Percentiles rank a stretch among this genome's conserved stretches.
These are phyloP conservation scores for Claviceps digitariae DNA, from an alignment of 2,329 filamentous ascomycete species.

Conservation along the genomic window DNA sequence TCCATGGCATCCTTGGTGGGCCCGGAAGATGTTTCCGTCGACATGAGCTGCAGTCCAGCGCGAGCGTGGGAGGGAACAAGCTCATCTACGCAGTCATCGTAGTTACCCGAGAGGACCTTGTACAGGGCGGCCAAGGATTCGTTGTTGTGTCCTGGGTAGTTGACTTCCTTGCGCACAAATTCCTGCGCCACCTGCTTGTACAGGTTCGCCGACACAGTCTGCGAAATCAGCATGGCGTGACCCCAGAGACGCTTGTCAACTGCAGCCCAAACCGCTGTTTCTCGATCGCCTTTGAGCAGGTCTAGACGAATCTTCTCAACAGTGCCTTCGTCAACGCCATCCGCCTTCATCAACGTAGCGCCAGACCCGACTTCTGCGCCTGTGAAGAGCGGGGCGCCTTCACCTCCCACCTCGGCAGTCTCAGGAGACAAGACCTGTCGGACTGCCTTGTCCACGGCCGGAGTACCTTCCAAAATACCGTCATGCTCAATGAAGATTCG, in stretches of 20 bases:
- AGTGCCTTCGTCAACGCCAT: constrained; percentile 55
- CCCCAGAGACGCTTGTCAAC: constrained; percentile 93
- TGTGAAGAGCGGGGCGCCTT: constrained; percentile 11
- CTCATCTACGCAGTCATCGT: constrained; percentile 89
- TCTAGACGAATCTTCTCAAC: constrained; percentile 60
- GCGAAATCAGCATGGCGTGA: constrained; percentile 83
- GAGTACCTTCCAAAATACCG: constrained; percentile 61
- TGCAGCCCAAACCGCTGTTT: constrained; percentile 85
- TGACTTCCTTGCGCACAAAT: constrained; percentile 90
- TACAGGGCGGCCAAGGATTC: constrained; percentile 86
- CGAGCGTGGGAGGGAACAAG: constrained; percentile 86
- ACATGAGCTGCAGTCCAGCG: constrained; percentile 82
- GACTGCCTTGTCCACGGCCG: constrained; percentile 59
- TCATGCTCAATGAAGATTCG: constrained; percentile 76
- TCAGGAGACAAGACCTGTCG: constrained; percentile 59
- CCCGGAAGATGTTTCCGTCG: constrained; percentile 49
- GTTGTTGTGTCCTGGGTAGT: constrained; percentile 63
- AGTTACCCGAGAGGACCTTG: constrained; percentile 84
- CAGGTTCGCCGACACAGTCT: constrained; percentile 61
- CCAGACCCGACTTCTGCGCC: constrained; percentile 14
- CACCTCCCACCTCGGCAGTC: constrained; percentile 4
- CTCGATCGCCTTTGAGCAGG: constrained; percentile 68
- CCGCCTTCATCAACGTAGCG: constrained; percentile 34
- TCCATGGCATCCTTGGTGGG: constrained; percentile 60
- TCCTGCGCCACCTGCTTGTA: constrained; percentile 93